A percentile compares a stretch with the other conserved stretches of the same genome.
phyloP scores from a whole-genome alignment of 148 eudicot species.

The Persicaria maculosa region DNA sequence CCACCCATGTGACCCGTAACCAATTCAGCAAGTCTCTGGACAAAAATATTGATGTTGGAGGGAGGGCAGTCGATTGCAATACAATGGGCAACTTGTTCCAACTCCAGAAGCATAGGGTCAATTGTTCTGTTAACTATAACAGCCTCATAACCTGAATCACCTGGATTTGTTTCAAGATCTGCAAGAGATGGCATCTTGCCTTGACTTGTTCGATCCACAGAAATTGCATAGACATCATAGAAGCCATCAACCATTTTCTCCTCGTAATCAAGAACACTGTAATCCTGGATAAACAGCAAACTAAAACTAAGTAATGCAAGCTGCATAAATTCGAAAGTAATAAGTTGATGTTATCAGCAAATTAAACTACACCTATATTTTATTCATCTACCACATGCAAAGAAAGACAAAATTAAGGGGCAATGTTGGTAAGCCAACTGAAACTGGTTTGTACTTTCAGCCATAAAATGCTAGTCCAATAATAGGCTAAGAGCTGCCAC shows the following conservation, averaged over 20 bases:
- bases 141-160: conserved; percentile 75
- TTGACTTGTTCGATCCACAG: conserved; percentile 51
- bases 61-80: conserved; percentile 63
- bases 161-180: conserved; percentile 71
- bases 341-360: neutral
- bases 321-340: neutral
- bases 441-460: too few species aligned
- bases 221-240: conserved; percentile 76
- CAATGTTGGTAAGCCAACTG: neutral
- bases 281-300: conserved; percentile 43
- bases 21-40: conserved; percentile 84
- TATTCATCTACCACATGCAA: conserved; percentile 4
- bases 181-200: conserved; percentile 80
- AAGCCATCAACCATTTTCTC: conserved; percentile 96
- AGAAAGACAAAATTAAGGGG: neutral
- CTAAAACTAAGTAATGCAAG: neutral
- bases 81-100: conserved; percentile 90
- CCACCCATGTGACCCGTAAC: conserved; percentile 95
- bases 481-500: neutral
- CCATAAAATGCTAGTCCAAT: neutral
- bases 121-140: conserved; percentile 71
- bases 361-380: neutral
- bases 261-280: conserved; percentile 79
- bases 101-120: conserved; percentile 79
- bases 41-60: conserved; percentile 46